Percentiles rank a stretch among this genome's conserved stretches.
Conservation (phyloP, 108 stramenopile species). For the Cyclotella baltica region DNA sequence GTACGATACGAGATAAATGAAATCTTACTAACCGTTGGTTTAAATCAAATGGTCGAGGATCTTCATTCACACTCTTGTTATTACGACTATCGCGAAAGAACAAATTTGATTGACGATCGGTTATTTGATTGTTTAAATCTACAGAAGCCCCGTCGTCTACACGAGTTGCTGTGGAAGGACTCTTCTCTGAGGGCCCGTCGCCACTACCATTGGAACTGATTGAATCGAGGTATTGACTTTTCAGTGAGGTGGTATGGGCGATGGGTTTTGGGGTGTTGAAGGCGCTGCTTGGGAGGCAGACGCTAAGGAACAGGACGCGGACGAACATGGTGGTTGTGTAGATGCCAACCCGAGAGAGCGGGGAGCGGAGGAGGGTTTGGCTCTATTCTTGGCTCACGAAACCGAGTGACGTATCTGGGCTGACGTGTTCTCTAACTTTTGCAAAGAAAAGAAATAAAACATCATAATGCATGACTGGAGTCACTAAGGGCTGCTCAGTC, state of each 20-base stretch:
- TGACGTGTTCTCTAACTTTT: too few relatives aligned
- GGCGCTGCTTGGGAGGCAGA: constrained; percentile 19
- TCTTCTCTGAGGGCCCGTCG: constrained; percentile 11
- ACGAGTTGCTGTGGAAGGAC: not conserved
- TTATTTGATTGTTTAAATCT: constrained; percentile 32
- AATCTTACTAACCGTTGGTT: constrained; percentile 31
- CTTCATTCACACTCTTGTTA: constrained; percentile 39
- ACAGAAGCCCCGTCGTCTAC: constrained; percentile 16
- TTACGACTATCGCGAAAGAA: constrained; percentile 14
- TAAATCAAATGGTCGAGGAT: constrained; percentile 41
- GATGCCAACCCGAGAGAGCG: not conserved
- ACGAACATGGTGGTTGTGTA: constrained; percentile 13
- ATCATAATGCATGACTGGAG: too few relatives aligned
- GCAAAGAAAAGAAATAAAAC: too few relatives aligned
- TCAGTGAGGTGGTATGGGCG: not conserved
- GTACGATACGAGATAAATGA: too few relatives aligned
- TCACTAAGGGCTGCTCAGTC: too few relatives aligned
- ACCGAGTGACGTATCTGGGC: too few relatives aligned
- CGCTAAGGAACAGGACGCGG: constrained; percentile 19
- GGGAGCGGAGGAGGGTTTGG: not conserved
- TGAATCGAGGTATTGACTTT: not conserved
- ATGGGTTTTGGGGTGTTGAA: not conserved
- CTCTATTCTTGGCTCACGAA: not conserved
- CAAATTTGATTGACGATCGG: constrained; percentile 34
- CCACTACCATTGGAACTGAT: constrained; percentile 14